These are phyloP conservation scores for Fusarium odoratissimum DNA, from an alignment of 2,329 filamentous ascomycete genomes.

Conservation along the genomic window DNA sequence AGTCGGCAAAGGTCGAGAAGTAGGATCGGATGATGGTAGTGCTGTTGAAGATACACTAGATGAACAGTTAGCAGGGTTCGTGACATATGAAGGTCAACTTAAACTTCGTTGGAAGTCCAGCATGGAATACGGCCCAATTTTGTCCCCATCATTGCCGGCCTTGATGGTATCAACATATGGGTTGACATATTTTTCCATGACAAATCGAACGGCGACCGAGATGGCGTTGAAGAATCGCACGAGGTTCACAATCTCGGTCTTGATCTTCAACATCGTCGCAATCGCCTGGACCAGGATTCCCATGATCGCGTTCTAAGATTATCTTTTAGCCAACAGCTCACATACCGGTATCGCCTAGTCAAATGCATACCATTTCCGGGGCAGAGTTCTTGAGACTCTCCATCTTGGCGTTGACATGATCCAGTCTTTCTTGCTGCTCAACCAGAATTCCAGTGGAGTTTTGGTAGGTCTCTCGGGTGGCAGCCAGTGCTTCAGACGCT, in stretches of 20 bases:
- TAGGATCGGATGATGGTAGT: background rate
- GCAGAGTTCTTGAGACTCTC: background rate
- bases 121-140: background rate
- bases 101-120: background rate
- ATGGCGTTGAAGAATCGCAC: background rate
- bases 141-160: background rate
- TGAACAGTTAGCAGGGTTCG: background rate
- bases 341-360: accelerated
- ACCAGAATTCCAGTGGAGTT: background rate
- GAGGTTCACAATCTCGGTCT: background rate
- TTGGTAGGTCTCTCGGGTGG: background rate
- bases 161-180: background rate
- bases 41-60: background rate
- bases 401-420: background rate
- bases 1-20: background rate
- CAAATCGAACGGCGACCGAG: background rate
- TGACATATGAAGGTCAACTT: accelerated
- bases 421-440: background rate
- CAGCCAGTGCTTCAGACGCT: background rate
- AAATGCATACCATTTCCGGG: background rate
- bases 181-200: background rate
- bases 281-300: background rate
- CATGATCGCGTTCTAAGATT: background rate
- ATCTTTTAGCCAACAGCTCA: background rate
- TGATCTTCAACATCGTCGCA: background rate